phyloP scores from a whole-genome alignment of 2,329 filamentous ascomycete species.

The Trichoderma sp. region DNA sequence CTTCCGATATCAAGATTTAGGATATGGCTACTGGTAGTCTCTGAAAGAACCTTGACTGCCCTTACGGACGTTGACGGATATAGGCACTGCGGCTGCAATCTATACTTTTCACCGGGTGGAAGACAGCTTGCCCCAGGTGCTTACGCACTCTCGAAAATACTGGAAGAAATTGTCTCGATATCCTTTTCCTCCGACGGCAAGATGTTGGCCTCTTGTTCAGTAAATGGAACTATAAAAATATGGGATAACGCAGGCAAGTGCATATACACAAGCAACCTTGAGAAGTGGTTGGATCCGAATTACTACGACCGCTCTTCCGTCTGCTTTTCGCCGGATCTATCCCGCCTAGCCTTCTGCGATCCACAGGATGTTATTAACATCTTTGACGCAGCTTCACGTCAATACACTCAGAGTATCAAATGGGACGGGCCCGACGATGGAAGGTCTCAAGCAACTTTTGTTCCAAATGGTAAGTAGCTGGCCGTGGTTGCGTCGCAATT shows the following conservation, averaged over 20 bases:
- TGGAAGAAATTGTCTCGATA: not conserved
- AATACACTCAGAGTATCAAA: not conserved
- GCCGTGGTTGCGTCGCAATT: not conserved
- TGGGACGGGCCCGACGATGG: fast-evolving
- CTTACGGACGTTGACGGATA: too few species aligned
- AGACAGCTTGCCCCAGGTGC: not conserved
- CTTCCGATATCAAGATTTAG: fast-evolving
- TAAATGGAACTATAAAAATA: not conserved
- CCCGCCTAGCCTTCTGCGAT: not conserved
- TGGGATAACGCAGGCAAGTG: not conserved
- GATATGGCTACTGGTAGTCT: not conserved
- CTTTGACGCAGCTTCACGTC: not conserved
- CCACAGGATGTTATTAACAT: not conserved
- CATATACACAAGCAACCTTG: not conserved
- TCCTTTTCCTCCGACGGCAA: not conserved
- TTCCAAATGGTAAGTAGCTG: not conserved
- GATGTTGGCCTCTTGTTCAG: not conserved
- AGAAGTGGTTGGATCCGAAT: not conserved
- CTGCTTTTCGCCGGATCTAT: not conserved
- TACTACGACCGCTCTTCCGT: fast-evolving
- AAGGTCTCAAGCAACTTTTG: not conserved
- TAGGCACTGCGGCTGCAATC: not conserved
- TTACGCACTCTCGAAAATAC: not conserved
- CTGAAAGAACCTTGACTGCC: not conserved
- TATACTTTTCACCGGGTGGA: not conserved